These are phyloP conservation scores for Leishmania gerbilli DNA, from an alignment of 208 protist genomes.

Conservation along the genomic window DNA sequence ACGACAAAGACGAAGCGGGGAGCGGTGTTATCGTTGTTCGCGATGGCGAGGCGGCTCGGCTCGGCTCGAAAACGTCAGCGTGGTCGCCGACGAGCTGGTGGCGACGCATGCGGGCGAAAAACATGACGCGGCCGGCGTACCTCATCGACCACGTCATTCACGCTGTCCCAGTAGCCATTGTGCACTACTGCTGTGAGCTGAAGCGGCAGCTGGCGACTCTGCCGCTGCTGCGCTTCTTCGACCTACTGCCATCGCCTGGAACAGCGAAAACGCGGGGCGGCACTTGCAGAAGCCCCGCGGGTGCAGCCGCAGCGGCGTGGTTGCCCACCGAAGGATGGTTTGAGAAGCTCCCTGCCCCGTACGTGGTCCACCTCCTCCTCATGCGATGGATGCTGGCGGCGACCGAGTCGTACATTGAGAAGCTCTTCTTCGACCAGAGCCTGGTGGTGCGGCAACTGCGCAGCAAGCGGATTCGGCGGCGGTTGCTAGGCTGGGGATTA, in stretches of 20 bases:
- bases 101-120: conserved; percentile 22
- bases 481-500: conserved; percentile 57
- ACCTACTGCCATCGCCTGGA: conserved; percentile 18
- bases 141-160: conserved; percentile 67
- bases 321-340: conserved; percentile 26
- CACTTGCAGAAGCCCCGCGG: not conserved
- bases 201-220: conserved; percentile 66
- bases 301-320: conserved; percentile 12
- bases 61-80: not conserved
- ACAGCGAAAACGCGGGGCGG: not conserved
- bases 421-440: conserved; percentile 64
- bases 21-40: conserved; percentile 25
- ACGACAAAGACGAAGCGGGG: conserved; percentile 4
- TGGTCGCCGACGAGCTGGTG: conserved; percentile 31
- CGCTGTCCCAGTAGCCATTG: conserved; percentile 50
- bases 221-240: conserved; percentile 58
- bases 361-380: conserved; percentile 35
- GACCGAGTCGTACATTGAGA: conserved; percentile 52
- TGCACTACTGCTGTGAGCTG: conserved; percentile 70
- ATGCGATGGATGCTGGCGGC: conserved; percentile 42
- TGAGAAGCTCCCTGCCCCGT: conserved; percentile 7
- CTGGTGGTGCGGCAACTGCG: conserved; percentile 72
- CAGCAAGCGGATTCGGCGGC: conserved; percentile 55
- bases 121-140: conserved; percentile 44
- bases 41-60: conserved; percentile 9